Evolutionary conservation across 805 yeast genomes (phyloP), one percentile per base, ranked within the genome.

Genomic region (Teunomyces kruisii): DNA sequence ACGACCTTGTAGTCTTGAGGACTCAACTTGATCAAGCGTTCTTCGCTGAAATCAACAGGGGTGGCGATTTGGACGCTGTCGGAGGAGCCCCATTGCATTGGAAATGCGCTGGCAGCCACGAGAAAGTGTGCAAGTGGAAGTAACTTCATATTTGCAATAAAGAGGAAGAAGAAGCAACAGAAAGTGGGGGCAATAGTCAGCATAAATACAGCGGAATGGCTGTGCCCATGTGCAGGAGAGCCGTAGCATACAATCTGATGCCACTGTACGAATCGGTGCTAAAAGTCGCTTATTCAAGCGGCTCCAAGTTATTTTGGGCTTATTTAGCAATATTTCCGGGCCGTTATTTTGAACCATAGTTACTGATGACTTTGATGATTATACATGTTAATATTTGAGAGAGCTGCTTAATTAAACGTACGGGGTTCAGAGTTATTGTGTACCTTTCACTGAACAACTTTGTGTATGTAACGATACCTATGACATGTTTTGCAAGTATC

Each of bases 1-100:
- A 67, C 67, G 2, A 68, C 37, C 40, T 53, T 52, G 47, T 50
- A 70, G 4, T 60, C 52, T 17, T 54, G 49, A 6, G 73, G 71
- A 1, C 72, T 69, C 14, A 62, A 46, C 53, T 72, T 72, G 53
- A 72, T 60, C 15, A 72, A 17, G 27, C 71, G 52, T 12, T 49
- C 35, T 14, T 49, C 52, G 16, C 32, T 36, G 9, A 27, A 24
- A 2, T 14, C 40, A 37, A 27, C 40, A 7, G 28, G 28, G 7
- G 12, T 9, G 7, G 28, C 4, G 12, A 26, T 9, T 10, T 26
- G 28, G 5, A 26, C 28, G 28, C 27, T 22, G 28, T 35, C 15
- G 10, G 27, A n/a, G 12, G 15, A 24, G 17, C 28, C 22, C 35
- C 42, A 35, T 9, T 30, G 24, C 17, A 43, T 30, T 3, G 45